phyloP scores from a whole-genome alignment of 768 basidiomycete genomes.

The Suillus plorans region DNA sequence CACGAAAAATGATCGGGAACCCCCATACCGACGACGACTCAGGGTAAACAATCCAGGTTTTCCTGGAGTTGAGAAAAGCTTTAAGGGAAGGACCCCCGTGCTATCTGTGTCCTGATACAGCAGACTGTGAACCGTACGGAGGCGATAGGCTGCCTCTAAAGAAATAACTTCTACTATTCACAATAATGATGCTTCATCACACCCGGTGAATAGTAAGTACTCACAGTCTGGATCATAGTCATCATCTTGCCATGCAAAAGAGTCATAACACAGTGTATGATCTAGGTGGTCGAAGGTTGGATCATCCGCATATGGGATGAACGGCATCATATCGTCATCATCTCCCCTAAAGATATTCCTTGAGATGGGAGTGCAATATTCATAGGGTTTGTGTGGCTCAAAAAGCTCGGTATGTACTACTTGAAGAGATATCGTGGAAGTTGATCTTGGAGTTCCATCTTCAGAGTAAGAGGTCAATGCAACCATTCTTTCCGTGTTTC shows the following conservation, averaged over 20 bases:
- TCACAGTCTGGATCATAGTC: slow-evolving; percentile 42
- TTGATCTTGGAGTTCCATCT: background rate
- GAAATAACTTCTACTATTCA: slow-evolving; percentile 49
- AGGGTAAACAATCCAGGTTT: slow-evolving; percentile 27
- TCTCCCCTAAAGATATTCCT: slow-evolving; percentile 55
- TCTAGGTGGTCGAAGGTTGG: slow-evolving; percentile 42
- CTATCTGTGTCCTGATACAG: slow-evolving; percentile 46
- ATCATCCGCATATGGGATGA: slow-evolving; percentile 66
- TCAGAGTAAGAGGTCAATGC: slow-evolving; percentile 1
- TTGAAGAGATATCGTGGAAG: slow-evolving; percentile 1
- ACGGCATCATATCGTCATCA: slow-evolving; percentile 55
- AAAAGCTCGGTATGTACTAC: slow-evolving; percentile 6
- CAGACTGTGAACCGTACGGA: slow-evolving; percentile 40
- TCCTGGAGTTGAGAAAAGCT: slow-evolving; percentile 29
- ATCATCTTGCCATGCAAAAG: slow-evolving; percentile 50
- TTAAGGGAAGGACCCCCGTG: slow-evolving; percentile 44
- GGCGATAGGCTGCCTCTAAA: slow-evolving; percentile 44
- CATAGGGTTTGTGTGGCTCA: slow-evolving; percentile 44
- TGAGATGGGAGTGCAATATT: slow-evolving; percentile 51
- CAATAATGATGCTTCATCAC: background rate
- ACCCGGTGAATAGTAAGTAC: slow-evolving; percentile 12
- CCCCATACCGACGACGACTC: slow-evolving; percentile 21
- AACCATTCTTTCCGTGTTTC: background rate
- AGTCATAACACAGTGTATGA: slow-evolving; percentile 43
- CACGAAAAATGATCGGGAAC: slow-evolving; percentile 30